Percentiles rank a stretch among this genome's conserved stretches.
Evolutionary conservation across 495 filamentous ascomycete genomes (phyloP).

Genomic region (Tuber borchii): DNA sequence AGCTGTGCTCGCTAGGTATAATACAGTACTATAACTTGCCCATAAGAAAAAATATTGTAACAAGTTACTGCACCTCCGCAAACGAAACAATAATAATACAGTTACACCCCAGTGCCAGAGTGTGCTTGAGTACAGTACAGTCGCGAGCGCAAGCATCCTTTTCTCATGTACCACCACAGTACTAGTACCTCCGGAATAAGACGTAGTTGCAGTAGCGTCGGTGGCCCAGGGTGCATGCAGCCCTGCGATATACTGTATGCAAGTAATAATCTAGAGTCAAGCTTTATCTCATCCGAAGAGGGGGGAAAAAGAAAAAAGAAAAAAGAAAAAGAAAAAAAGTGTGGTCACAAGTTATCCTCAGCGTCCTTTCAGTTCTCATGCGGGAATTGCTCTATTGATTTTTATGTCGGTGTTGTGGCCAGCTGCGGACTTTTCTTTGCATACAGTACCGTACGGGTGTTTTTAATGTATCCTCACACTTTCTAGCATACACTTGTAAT

Average conservation of each 20-base stretch:
- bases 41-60: no score
- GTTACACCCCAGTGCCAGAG: not conserved
- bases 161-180: no score
- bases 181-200: not conserved
- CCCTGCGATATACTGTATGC: not conserved
- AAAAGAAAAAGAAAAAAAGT: not conserved
- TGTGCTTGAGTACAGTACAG: not conserved
- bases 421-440: not conserved
- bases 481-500: not conserved
- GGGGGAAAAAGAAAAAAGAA: no score
- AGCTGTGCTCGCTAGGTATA: no score
- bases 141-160: no score
- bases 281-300: not conserved
- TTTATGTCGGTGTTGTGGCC: not conserved
- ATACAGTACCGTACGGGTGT: not conserved
- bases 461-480: not conserved
- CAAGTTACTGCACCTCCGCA: no score
- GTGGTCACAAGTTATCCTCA: not conserved
- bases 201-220: not conserved
- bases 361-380: not conserved
- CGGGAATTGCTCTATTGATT: not conserved
- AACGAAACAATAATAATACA: not conserved
- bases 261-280: not conserved
- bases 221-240: not conserved
- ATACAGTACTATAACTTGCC: no score